phyloP scores from a whole-genome alignment of 371 early-diverging fungal genomes.

The Amoeboaphelidium occidentale region DNA sequence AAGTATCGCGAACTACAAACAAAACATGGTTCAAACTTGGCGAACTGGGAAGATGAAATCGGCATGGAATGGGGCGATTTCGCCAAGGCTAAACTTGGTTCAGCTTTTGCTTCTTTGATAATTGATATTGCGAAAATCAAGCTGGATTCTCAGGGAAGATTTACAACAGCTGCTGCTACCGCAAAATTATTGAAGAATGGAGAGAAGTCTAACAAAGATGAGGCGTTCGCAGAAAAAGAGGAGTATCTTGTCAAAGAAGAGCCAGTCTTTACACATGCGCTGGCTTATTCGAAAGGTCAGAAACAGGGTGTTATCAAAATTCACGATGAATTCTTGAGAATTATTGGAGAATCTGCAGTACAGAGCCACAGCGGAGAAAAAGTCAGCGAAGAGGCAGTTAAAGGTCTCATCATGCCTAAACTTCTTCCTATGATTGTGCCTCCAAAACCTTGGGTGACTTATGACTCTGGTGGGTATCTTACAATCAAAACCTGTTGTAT shows the following conservation, averaged over 20 bases:
- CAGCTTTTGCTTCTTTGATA: not conserved
- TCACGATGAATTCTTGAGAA: not conserved
- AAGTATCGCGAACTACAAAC: not conserved
- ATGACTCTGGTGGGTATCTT: conserved; percentile 73
- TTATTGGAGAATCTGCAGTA: not conserved
- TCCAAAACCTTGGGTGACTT: conserved; percentile 81
- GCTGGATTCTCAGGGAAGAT: not conserved
- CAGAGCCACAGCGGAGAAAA: not conserved
- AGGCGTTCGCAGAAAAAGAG: not conserved
- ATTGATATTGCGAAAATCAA: not conserved
- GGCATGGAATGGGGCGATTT: not conserved
- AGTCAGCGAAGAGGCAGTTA: not conserved
- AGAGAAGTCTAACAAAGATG: not conserved
- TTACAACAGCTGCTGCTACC: not conserved
- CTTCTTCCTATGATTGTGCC: conserved; percentile 80
- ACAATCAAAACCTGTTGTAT: conserved; percentile 33
- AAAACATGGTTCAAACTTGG: not conserved
- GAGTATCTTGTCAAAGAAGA: not conserved
- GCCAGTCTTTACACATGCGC: not conserved
- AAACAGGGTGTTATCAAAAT: not conserved
- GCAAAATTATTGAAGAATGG: not conserved
- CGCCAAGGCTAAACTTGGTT: not conserved
- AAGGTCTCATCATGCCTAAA: conserved; percentile 31
- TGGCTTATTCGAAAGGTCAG: not conserved
- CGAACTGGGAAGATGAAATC: not conserved